A percentile compares a stretch with the other conserved stretches of the same genome.
phyloP scores from a whole-genome alignment of 2,329 filamentous ascomycete species.

The Aspergillus tamarii region DNA sequence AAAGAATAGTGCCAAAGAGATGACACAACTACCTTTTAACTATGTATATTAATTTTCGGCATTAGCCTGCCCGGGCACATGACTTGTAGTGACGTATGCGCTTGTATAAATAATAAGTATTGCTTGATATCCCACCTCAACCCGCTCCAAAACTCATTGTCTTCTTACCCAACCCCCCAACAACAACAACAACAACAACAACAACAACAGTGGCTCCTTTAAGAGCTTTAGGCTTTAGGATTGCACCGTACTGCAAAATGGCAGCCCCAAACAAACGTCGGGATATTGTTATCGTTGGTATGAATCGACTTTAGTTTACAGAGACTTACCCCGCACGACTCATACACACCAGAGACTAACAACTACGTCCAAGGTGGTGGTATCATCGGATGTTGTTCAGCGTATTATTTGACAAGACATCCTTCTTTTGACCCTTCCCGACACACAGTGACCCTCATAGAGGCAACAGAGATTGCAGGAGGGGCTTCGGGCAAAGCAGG shows the following conservation, averaged over 20 bases:
- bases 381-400: slow-evolving; percentile 88
- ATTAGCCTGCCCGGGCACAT: slow-evolving; percentile 25
- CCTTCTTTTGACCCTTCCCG: slow-evolving; percentile 73
- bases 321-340: slow-evolving; percentile 27
- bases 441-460: slow-evolving; percentile 82
- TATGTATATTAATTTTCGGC: neutral
- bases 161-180: neutral
- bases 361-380: slow-evolving; percentile 68
- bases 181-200: slow-evolving; percentile 8
- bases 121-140: neutral
- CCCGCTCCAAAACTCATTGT: neutral
- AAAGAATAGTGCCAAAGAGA: neutral
- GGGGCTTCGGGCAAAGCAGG: slow-evolving; percentile 95
- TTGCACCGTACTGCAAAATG: slow-evolving; percentile 33
- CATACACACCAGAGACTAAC: slow-evolving; percentile 19
- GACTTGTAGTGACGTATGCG: slow-evolving; percentile 38
- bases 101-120: neutral
- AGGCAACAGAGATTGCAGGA: slow-evolving; percentile 83
- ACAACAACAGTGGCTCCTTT: slow-evolving; percentile 29
- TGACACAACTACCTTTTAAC: neutral
- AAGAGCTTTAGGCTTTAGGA: slow-evolving; percentile 17
- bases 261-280: slow-evolving; percentile 32
- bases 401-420: slow-evolving; percentile 89
- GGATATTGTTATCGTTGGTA: slow-evolving; percentile 48
- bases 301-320: slow-evolving; percentile 13